Conservation (phyloP, 208 protist species). For the Angomonas ambiguus region DNA sequence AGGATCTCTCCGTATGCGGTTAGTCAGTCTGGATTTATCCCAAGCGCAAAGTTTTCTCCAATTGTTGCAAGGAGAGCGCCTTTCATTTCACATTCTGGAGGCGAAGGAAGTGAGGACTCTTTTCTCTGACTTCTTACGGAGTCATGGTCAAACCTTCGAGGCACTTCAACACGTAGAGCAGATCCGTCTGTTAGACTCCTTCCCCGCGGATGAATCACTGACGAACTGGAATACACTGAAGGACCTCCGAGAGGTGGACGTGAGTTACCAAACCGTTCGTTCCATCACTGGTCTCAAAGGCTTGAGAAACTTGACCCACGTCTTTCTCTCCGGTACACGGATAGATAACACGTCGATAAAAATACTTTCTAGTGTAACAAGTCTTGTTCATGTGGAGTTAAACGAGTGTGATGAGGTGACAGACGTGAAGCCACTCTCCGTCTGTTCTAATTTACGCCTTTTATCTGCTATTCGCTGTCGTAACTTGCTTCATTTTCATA, state of each 20-base stretch:
- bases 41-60: neutral
- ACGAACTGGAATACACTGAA: conserved; percentile 24
- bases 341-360: conserved; percentile 39
- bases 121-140: conserved; percentile 13
- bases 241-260: conserved; percentile 21
- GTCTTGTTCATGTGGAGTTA: conserved; percentile 27
- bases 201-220: conserved; percentile 18
- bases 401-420: conserved; percentile 34
- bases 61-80: neutral
- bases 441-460: conserved; percentile 11
- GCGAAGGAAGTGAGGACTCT: conserved; percentile 11
- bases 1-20: neutral
- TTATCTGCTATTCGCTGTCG: conserved; percentile 19
- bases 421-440: conserved; percentile 28
- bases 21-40: neutral
- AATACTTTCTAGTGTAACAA: conserved; percentile 27
- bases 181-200: conserved; percentile 20
- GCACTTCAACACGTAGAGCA: conserved; percentile 12
- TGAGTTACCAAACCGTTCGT: conserved; percentile 15
- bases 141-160: conserved; percentile 2
- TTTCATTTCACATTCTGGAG: neutral
- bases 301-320: conserved; percentile 20
- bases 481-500: conserved; percentile 18
- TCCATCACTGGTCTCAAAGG: conserved; percentile 24
- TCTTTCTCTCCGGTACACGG: conserved; percentile 24